These are phyloP conservation scores for Fraxinus cuspidata DNA, from an alignment of 257 asterid genomes.

Conservation along the genomic window DNA sequence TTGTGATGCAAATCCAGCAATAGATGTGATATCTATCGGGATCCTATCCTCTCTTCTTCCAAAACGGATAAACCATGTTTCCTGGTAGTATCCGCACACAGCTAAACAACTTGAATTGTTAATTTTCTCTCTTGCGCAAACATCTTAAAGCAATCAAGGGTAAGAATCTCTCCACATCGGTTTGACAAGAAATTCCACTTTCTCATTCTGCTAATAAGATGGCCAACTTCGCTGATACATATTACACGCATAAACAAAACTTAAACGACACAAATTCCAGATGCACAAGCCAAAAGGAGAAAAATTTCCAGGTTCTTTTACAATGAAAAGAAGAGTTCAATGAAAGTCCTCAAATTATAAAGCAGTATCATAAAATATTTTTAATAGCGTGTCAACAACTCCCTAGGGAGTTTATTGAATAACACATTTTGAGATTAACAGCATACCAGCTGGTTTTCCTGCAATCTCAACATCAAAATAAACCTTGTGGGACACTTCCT, in stretches of 20 bases:
- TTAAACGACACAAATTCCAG: neutral
- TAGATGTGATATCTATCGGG: neutral
- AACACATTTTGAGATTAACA: conserved; percentile 1
- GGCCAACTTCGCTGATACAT: neutral
- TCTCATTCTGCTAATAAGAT: neutral
- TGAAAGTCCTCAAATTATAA: too few relatives aligned
- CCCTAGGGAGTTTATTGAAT: neutral
- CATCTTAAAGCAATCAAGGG: too few relatives aligned
- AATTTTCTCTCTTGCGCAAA: too few relatives aligned
- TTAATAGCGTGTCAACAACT: too few relatives aligned
- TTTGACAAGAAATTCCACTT: neutral
- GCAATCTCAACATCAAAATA: conserved; percentile 83
- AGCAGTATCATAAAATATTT: too few relatives aligned
- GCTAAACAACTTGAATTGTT: neutral
- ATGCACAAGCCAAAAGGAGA: neutral
- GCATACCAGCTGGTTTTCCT: conserved; percentile 79
- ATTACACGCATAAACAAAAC: neutral
- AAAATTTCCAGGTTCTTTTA: neutral
- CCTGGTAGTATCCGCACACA: neutral
- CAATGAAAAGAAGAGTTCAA: neutral
- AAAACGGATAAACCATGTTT: neutral
- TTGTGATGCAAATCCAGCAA: too few relatives aligned
- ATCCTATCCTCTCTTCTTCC: neutral
- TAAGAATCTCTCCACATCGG: neutral
- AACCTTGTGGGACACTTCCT: conserved; percentile 77